Evolutionary conservation across 2,329 filamentous ascomycete genomes (phyloP), one percentile per base, ranked within the genome.

Genomic region (Monascus ruber): DNA sequence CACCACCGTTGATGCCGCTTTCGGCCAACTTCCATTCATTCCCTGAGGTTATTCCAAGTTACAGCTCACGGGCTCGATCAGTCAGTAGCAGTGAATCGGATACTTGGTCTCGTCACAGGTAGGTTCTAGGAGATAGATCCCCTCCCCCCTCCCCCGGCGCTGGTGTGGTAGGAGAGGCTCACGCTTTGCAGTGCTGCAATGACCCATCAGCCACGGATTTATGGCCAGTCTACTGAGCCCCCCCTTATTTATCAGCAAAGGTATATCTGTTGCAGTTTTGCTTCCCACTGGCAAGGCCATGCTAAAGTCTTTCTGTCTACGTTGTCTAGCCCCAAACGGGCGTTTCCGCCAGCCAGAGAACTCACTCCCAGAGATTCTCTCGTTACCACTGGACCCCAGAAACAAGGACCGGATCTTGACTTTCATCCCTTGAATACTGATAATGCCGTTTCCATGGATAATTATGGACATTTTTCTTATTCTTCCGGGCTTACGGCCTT

Each of bases 231-330:
- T 31, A 47, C 50, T 33, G 49, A 50, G 33, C 34, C 47, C 38
- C 55, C 58, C 29, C 41, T 59, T 35, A 50, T 62, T 17, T 62
- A 60, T 44, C 58, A 60, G 34, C 55, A 53, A 63, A 63, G 60
- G 60, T 63, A 60, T 39, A 42, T 38, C 7, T 25, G 26, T n/a
- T 24, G 26, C 24, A 39, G 26, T 32, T 24, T 25, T 5, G 26
- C n/a, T 31, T 27, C 38, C 5, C 33, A 9, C 5, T 31, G 33
- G 32, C 34, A 26, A 25, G 25, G 34, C 31, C 10, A 17, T 33
- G 44, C 39, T 47, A 48, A 41, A 54, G 37, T 39, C n/a, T 26
- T 25, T 24, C 41, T 34, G 24, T 26, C 42, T 45, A 35, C 39
- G 33, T 45, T 49, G 38, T 46, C 48, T 50, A 63, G 56, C 43